A percentile compares a stretch with the other conserved stretches of the same genome.
Conservation (phyloP, 176 grass and related monocot species). For the Ensete glaucum region DNA sequence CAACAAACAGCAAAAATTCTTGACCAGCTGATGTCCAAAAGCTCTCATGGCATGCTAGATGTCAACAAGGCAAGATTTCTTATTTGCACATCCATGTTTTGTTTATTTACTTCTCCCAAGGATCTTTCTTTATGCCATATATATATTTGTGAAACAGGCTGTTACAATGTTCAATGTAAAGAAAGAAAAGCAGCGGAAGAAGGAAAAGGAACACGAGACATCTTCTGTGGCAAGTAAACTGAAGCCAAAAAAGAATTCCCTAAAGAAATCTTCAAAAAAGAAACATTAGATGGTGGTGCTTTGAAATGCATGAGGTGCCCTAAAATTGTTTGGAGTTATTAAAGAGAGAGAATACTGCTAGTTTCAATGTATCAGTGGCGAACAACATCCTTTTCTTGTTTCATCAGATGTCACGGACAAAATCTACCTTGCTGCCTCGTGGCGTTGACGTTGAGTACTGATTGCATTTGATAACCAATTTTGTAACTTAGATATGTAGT, state of each 20-base stretch:
- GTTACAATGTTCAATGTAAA: slow-evolving; percentile 78
- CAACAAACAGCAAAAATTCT: slow-evolving; percentile 69
- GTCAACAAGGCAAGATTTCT: slow-evolving; percentile 56
- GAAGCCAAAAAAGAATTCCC: slow-evolving; percentile 47
- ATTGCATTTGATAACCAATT: not conserved
- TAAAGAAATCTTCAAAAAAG: slow-evolving; percentile 66
- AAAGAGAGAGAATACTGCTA: not conserved
- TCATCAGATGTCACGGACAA: not conserved
- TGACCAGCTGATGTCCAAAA: slow-evolving; percentile 53
- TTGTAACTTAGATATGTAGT: not conserved
- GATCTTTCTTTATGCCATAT: too few relatives aligned
- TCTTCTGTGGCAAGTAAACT: slow-evolving; percentile 38
- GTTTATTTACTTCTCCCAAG: too few relatives aligned
- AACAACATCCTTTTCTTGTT: not conserved
- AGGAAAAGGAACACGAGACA: slow-evolving; percentile 26
- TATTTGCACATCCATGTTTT: not conserved
- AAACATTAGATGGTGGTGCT: slow-evolving; percentile 4
- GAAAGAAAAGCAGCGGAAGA: slow-evolving; percentile 69
- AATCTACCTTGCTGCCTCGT: not conserved
- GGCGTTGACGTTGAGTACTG: not conserved
- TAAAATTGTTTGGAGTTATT: not conserved
- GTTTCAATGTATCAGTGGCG: too few relatives aligned
- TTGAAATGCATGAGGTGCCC: not conserved
- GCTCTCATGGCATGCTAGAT: slow-evolving; percentile 50
- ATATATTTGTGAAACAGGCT: slow-evolving; percentile 32